phyloP scores from a whole-genome alignment of 2,329 filamentous ascomycete genomes.

The Atkinsonella texensis region DNA sequence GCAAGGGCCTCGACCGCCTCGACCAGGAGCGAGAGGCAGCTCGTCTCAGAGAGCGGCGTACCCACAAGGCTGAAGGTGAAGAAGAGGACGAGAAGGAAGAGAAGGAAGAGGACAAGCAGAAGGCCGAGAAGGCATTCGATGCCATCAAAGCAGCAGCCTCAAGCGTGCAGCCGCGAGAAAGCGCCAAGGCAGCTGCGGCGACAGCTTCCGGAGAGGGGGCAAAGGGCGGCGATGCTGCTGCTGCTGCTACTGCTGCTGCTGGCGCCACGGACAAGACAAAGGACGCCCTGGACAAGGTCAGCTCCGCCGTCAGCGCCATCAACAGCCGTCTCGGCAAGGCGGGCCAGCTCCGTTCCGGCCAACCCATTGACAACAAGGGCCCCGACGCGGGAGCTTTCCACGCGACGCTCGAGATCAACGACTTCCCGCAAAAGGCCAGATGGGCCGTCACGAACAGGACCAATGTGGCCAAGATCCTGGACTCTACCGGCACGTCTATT shows the following conservation, averaged over 20 bases:
- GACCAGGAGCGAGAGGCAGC: conserved; percentile 85
- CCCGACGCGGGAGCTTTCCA: conserved; percentile 95
- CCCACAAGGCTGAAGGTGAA: conserved; percentile 77
- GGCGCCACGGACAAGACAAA: conserved; percentile 49
- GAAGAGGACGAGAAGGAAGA: conserved; percentile 77
- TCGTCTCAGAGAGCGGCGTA: conserved; percentile 73
- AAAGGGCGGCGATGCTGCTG: conserved; percentile 31
- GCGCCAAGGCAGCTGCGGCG: conserved; percentile 26
- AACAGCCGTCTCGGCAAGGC: conserved; percentile 82
- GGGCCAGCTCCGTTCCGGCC: conserved; percentile 79
- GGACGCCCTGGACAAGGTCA: conserved; percentile 72
- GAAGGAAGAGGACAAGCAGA: conserved; percentile 59
- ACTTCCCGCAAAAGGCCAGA: conserved; percentile 95
- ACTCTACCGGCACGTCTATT: conserved; percentile 88
- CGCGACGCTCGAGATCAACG: conserved; percentile 95
- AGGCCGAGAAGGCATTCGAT: conserved; percentile 55
- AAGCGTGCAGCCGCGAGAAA: conserved; percentile 40
- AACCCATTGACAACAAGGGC: conserved; percentile 96
- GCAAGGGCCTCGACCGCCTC: conserved; percentile 83
- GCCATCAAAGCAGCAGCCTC: conserved; percentile 52
- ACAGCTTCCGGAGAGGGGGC: conserved; percentile 17
- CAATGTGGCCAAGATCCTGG: conserved; percentile 95
- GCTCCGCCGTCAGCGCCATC: conserved; percentile 82
- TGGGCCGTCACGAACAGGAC: conserved; percentile 98
- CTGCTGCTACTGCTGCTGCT: conserved; percentile 32